Percentiles rank a stretch among this genome's conserved stretches.
These are phyloP conservation scores for Platismatia glauca DNA, from an alignment of 495 filamentous ascomycete genomes.

Conservation along the genomic window DNA sequence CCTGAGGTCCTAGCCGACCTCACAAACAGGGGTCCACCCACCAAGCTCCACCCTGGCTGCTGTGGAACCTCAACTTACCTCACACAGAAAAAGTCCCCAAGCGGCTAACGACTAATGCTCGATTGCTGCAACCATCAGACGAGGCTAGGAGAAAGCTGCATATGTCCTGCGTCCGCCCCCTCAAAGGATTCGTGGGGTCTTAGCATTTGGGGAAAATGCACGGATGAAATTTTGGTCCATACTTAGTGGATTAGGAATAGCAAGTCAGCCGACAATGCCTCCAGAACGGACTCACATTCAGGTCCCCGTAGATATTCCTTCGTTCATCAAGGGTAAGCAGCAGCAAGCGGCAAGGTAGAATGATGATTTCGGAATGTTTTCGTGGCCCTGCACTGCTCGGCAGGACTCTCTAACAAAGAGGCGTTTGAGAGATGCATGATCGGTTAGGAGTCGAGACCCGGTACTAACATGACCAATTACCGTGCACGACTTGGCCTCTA, in stretches of 20 bases:
- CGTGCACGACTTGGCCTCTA: neutral
- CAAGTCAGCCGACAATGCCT: neutral
- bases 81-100: conserved; percentile 4
- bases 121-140: conserved; percentile 15
- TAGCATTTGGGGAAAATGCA: neutral
- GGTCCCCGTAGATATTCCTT: conserved; percentile 1
- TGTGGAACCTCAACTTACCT: no score
- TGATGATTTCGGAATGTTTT: conserved; percentile 4
- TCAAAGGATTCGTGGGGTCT: conserved; percentile 3
- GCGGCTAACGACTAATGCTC: conserved; percentile 11
- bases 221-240: neutral
- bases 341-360: neutral
- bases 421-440: conserved; percentile 6
- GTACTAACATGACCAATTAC: neutral
- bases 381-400: conserved; percentile 1
- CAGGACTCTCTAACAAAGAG: conserved; percentile 3
- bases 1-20: conserved; percentile 1
- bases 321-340: neutral
- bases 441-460: conserved; percentile 3
- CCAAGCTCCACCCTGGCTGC: neutral
- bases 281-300: neutral
- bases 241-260: neutral
- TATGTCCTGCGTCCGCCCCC: conserved; percentile 16
- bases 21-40: neutral
- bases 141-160: conserved; percentile 9